Conservation (phyloP, 129 eudicot genomes). For the Helianthus tuberosus region DNA sequence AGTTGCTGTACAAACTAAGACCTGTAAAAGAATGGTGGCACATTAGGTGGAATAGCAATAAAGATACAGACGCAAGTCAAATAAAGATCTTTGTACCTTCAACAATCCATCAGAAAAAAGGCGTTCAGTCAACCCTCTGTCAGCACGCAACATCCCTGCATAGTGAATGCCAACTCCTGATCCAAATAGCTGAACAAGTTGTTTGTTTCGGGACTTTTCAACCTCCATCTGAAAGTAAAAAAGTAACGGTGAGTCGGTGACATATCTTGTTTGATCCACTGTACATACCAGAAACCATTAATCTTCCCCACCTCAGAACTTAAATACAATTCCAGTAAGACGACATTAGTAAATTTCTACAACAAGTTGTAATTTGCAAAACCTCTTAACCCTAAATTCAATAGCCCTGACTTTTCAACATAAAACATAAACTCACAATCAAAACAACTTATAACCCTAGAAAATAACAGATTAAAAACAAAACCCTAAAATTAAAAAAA, state of each 20-base stretch:
- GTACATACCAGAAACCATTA: too few species aligned
- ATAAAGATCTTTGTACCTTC: slow-evolving; percentile 45
- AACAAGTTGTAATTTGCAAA: too few species aligned
- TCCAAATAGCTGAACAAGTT: slow-evolving; percentile 82
- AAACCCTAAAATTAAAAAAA: too few species aligned
- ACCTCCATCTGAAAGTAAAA: slow-evolving; percentile 76
- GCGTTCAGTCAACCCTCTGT: slow-evolving; percentile 87
- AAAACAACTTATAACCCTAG: too few species aligned
- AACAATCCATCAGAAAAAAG: slow-evolving; percentile 91
- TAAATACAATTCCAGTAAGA: too few species aligned
- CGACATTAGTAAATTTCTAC: too few species aligned
- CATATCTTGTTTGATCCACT: slow-evolving; percentile 8
- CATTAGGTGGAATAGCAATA: slow-evolving; percentile 13
- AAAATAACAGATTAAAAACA: too few species aligned
- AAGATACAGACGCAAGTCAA: slow-evolving; percentile 27
- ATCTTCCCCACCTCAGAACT: too few species aligned
- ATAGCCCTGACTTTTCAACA: too few species aligned
- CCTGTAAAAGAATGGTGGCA: slow-evolving; percentile 54
- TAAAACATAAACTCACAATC: too few species aligned
- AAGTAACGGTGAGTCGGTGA: slow-evolving; percentile 20
- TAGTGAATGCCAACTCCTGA: slow-evolving; percentile 94
- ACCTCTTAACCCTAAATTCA: too few species aligned
- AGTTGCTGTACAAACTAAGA: slow-evolving; percentile 98
- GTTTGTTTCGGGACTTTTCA: slow-evolving; percentile 85
- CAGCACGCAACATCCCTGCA: slow-evolving; percentile 98